Evolutionary conservation across 2,329 filamentous ascomycete species (phyloP), one percentile per base, ranked within the genome.

Genomic region (Colletotrichum tropicicola): DNA sequence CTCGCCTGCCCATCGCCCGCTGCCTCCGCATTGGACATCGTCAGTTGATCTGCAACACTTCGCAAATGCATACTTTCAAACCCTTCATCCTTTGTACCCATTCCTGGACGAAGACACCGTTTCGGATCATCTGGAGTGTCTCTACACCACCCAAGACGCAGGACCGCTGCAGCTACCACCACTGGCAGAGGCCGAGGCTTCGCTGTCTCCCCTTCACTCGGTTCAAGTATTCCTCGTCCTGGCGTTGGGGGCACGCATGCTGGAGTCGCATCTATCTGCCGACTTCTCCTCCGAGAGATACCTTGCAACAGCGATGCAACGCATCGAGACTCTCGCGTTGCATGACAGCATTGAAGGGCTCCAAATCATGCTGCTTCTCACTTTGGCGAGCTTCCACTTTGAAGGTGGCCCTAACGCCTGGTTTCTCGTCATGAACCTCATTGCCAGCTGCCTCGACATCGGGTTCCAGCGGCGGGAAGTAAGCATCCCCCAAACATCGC

Each of bases 141-240:
- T 80, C 3, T 83, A 83, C 45, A 64, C 67, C 0, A 65, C 48
- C 12, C 28, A 52, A 25, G 25, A 52, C 12, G 30, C 48, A 0
- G 48, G 48, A 0, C 37, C 48, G 0, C 28, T 52, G 48, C 48
- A 39, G 1, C 35, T 52, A 19, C 48, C 48, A 0, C 48, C 48
- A 6, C n/a, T 52, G 1, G 48, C 71, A 21, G 2, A 70, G 17
- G 35, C 72, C 0, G 55, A 67, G 4, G 65, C 67, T 5, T 71
- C 75, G 1, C 23, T 41, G 2, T 32, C 35, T 2, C 74, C 79
- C 0, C 70, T 75, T 1, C 73, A 72, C 4, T 70, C 71, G 0
- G 86, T 86, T 44, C 84, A 86, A 54, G 76, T 82, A 2, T 83
- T 79, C 41, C 86, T 86, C 83, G 83, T 87, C 1, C 64, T 87